phyloP scores from a whole-genome alignment of 768 basidiomycete genomes.

The Mycena filopes region DNA sequence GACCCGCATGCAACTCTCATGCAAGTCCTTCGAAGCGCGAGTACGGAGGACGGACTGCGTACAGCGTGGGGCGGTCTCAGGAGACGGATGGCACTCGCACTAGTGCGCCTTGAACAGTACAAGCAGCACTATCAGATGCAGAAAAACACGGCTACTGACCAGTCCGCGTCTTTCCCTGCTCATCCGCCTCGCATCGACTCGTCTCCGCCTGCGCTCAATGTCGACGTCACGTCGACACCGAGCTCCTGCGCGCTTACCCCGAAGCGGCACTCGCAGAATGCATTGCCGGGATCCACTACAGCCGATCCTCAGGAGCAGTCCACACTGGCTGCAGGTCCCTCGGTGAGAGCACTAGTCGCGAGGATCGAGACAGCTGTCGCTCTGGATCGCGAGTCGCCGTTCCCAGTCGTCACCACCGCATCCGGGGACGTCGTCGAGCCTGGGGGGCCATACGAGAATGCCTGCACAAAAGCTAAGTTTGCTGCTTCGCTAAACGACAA shows the following conservation, averaged over 20 bases:
- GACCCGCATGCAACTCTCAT: too few relatives aligned
- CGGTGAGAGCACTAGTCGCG: not conserved
- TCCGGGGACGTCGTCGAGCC: not conserved
- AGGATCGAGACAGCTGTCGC: not conserved
- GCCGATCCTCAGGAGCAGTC: not conserved
- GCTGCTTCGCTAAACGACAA: too few relatives aligned
- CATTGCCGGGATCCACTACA: not conserved
- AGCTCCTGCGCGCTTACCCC: too few relatives aligned
- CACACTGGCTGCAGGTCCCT: not conserved
- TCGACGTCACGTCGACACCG: not conserved
- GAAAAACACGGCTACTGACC: too few relatives aligned
- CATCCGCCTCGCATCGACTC: not conserved
- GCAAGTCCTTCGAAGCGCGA: too few relatives aligned
- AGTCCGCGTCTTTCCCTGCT: too few relatives aligned
- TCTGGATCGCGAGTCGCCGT: not conserved
- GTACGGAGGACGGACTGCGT: too few relatives aligned
- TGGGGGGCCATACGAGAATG: not conserved
- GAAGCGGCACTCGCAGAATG: not conserved
- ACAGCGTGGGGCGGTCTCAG: too few relatives aligned
- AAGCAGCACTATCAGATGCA: too few relatives aligned
- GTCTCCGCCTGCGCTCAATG: not conserved
- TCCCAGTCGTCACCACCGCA: not conserved
- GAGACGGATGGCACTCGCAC: too few relatives aligned
- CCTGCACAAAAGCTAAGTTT: not conserved
- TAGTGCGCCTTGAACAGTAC: too few relatives aligned